These are phyloP conservation scores for Zopfia rhizophila DNA, from an alignment of 2,329 filamentous ascomycete species.

Conservation along the genomic window DNA sequence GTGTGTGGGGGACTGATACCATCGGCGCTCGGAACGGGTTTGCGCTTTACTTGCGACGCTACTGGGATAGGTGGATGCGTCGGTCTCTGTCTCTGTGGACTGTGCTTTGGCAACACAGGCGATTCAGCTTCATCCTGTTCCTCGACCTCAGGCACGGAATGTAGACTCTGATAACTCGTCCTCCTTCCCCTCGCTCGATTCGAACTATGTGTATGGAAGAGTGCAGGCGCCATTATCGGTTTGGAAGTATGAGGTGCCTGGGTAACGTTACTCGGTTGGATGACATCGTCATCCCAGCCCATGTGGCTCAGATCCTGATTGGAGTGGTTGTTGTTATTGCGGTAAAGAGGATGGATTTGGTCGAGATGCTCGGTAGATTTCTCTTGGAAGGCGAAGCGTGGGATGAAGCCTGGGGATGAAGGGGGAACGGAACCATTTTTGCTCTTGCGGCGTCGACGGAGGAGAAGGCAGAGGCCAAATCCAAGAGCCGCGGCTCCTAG, in stretches of 20 bases:
- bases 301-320: constrained; percentile 24
- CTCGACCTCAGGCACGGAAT: constrained; percentile 43
- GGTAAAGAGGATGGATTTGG: constrained; percentile 27
- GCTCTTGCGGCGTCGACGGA: constrained; percentile 36
- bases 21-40: constrained; percentile 34
- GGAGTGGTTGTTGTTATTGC: constrained; percentile 10
- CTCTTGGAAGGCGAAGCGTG: constrained; percentile 47
- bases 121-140: constrained; percentile 43
- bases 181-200: constrained; percentile 44
- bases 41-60: constrained; percentile 36
- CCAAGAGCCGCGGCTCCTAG: constrained; percentile 59
- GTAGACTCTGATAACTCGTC: constrained; percentile 44
- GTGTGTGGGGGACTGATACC: too few relatives aligned
- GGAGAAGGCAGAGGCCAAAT: constrained; percentile 38
- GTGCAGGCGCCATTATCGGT: constrained; percentile 36
- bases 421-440: constrained; percentile 41
- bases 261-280: constrained; percentile 24
- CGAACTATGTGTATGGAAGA: constrained; percentile 47
- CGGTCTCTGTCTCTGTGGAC: constrained; percentile 11
- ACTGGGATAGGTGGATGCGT: constrained; percentile 21
- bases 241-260: constrained; percentile 16
- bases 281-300: constrained; percentile 45
- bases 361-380: constrained; percentile 31
- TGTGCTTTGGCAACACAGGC: constrained; percentile 19
- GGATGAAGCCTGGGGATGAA: constrained; percentile 49